These are phyloP conservation scores for Yarrowia sp. DNA, from an alignment of 805 yeast genomes.

Conservation along the genomic window DNA sequence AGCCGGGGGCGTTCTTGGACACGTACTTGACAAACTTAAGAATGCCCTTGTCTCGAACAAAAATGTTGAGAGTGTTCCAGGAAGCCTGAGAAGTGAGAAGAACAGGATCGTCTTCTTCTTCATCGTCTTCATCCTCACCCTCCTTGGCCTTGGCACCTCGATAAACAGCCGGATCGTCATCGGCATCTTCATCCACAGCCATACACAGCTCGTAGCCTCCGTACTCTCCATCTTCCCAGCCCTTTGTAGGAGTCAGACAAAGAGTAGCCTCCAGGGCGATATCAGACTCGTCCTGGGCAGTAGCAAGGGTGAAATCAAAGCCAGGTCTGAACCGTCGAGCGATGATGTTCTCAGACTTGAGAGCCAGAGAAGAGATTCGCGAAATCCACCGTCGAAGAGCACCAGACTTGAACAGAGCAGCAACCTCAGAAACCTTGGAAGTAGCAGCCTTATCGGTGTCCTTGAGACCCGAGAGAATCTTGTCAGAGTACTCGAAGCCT, in stretches of 20 bases:
- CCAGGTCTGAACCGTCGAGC: slow-evolving; percentile 95
- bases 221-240: slow-evolving; percentile 85
- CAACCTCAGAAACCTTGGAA: slow-evolving; percentile 58
- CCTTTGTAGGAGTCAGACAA: slow-evolving; percentile 77
- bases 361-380: slow-evolving; percentile 63
- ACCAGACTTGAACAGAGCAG: slow-evolving; percentile 63
- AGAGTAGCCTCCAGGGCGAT: slow-evolving; percentile 79
- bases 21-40: slow-evolving; percentile 92
- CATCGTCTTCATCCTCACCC: slow-evolving; percentile 59
- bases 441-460: slow-evolving; percentile 40
- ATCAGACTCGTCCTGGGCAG: slow-evolving; percentile 51
- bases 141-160: slow-evolving; percentile 53
- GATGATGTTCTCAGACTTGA: slow-evolving; percentile 69
- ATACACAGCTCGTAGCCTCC: slow-evolving; percentile 96
- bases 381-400: slow-evolving; percentile 75
- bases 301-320: slow-evolving; percentile 89
- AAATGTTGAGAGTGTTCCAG: slow-evolving; percentile 80
- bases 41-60: slow-evolving; percentile 84
- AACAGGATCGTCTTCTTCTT: slow-evolving; percentile 75
- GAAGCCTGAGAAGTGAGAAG: slow-evolving; percentile 78
- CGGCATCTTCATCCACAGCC: slow-evolving; percentile 59
- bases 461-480: slow-evolving; percentile 8
- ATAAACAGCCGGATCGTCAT: slow-evolving; percentile 84
- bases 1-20: slow-evolving; percentile 83
- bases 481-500: slow-evolving; percentile 25